phyloP scores from a whole-genome alignment of 306 rosid genomes.

The Dryas octopetala region DNA sequence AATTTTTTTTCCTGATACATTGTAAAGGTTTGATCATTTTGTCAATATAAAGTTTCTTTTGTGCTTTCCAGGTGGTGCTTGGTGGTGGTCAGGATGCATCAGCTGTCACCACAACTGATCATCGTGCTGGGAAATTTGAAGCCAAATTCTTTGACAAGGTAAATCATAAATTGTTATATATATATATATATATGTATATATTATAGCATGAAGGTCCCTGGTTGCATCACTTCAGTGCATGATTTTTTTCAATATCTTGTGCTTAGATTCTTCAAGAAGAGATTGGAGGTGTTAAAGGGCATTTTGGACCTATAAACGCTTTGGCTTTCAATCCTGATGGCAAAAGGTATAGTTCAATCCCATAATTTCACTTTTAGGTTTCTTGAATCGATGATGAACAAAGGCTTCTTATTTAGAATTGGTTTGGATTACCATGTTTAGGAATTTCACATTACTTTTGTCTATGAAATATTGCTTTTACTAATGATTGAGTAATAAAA shows the following conservation, averaged over 20 bases:
- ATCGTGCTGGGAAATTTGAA: constrained; percentile 89
- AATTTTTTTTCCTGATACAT: neutral
- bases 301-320: constrained; percentile 96
- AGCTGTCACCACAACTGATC: constrained; percentile 88
- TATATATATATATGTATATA: constrained; percentile 1
- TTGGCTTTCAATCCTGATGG: constrained; percentile 96
- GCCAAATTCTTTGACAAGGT: constrained; percentile 93
- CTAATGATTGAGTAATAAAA: neutral
- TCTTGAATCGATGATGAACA: neutral
- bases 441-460: neutral
- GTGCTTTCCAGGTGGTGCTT: constrained; percentile 65
- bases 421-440: neutral
- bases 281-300: constrained; percentile 98
- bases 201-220: neutral
- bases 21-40: neutral
- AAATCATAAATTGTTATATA: neutral
- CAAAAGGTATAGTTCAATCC: constrained; percentile 54
- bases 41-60: neutral
- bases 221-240: constrained; percentile 9
- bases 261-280: constrained; percentile 92
- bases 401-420: neutral
- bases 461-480: neutral
- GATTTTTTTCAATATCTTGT: constrained; percentile 13
- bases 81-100: constrained; percentile 99
- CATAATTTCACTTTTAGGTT: neutral